phyloP scores from a whole-genome alignment of 108 stramenopile genomes.

The Cyclotella sp. region DNA sequence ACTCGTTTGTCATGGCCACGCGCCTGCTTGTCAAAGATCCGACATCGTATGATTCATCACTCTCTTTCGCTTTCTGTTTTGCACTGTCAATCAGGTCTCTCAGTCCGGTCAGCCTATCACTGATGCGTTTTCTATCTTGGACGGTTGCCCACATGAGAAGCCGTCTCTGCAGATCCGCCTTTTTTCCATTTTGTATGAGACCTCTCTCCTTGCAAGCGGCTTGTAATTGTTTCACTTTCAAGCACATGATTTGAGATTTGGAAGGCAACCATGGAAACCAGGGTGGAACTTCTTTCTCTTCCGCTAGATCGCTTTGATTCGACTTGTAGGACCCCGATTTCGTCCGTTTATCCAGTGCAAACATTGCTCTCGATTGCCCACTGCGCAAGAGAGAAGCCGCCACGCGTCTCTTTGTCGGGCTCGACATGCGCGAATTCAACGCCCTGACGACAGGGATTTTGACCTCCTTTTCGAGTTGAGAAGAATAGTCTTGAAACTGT shows the following conservation, averaged over 20 bases:
- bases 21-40: slow-evolving; percentile 27
- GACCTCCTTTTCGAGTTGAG: slow-evolving; percentile 3
- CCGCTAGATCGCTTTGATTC: background rate
- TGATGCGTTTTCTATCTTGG: slow-evolving; percentile 54
- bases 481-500: slow-evolving; percentile 18
- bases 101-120: slow-evolving; percentile 34
- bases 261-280: slow-evolving; percentile 73
- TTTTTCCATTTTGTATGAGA: slow-evolving; percentile 58
- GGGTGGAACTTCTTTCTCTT: slow-evolving; percentile 37
- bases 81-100: slow-evolving; percentile 34
- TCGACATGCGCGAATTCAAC: slow-evolving; percentile 18
- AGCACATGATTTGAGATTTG: slow-evolving; percentile 52
- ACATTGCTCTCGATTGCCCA: background rate
- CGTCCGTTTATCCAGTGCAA: background rate
- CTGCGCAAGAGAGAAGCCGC: slow-evolving; percentile 23
- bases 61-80: slow-evolving; percentile 16
- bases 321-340: slow-evolving; percentile 19
- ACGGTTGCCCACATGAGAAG: slow-evolving; percentile 63
- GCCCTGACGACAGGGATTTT: slow-evolving; percentile 8
- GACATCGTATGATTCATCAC: slow-evolving; percentile 26
- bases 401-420: slow-evolving; percentile 18
- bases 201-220: slow-evolving; percentile 61
- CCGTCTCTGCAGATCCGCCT: slow-evolving; percentile 62
- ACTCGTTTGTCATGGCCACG: slow-evolving; percentile 37
- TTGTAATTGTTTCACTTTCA: slow-evolving; percentile 62